Evolutionary conservation across 139 green algal species (phyloP).

Genomic region (Monoraphidium neglectum): DNA sequence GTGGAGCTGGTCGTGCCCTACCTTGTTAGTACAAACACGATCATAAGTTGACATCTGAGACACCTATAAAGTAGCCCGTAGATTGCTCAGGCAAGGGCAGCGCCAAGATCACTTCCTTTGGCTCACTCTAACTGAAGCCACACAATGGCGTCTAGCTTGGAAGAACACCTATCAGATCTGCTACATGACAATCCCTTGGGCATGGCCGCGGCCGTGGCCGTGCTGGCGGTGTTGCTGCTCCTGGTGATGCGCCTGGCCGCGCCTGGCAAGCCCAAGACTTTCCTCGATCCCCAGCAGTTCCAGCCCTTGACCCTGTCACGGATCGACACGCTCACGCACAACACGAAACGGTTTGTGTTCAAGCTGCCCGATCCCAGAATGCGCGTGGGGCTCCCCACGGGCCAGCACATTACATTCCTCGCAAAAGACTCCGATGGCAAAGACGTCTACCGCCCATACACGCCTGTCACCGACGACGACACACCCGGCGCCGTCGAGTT

Average conservation of each 20-base stretch:
- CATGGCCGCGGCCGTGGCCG: background rate
- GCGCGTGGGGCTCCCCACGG: slow-evolving; percentile 79
- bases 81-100: no score
- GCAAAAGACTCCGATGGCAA: slow-evolving; percentile 53
- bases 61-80: no score
- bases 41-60: no score
- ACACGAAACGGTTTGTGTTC: slow-evolving; percentile 72
- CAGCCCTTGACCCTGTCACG: slow-evolving; percentile 43
- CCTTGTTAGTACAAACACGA: no score
- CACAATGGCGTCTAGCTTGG: no score
- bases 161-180: background rate
- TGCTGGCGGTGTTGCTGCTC: background rate
- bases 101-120: no score
- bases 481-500: slow-evolving; percentile 75
- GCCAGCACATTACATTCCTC: slow-evolving; percentile 85
- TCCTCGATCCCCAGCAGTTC: slow-evolving; percentile 48
- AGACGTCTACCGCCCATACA: slow-evolving; percentile 79
- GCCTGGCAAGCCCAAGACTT: slow-evolving; percentile 40
- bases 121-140: no score
- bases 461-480: slow-evolving; percentile 67
- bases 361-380: slow-evolving; percentile 61
- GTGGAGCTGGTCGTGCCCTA: no score
- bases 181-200: background rate
- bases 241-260: background rate
- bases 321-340: slow-evolving; percentile 64